Percentiles rank a stretch among this genome's conserved stretches.
phyloP scores from a whole-genome alignment of 2,329 filamentous ascomycete genomes.

The Hawksworthiomyces lignivorus region DNA sequence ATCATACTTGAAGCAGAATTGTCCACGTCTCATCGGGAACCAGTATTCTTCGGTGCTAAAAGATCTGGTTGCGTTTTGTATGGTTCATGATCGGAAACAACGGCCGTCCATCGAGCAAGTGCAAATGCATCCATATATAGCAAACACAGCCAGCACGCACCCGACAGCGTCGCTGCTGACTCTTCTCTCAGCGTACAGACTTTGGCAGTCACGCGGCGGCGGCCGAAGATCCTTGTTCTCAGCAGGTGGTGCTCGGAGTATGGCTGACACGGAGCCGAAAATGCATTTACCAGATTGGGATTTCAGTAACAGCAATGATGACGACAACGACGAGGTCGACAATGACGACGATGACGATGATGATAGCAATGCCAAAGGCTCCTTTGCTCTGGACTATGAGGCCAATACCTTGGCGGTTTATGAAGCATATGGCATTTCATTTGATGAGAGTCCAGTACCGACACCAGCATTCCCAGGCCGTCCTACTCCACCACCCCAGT shows the following conservation, averaged over 20 bases:
- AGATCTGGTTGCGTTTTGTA: conserved; percentile 63
- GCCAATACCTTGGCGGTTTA: conserved; percentile 50
- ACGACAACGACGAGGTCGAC: conserved; percentile 24
- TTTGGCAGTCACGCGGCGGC: conserved; percentile 71
- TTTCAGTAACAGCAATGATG: conserved; percentile 40
- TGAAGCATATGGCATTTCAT: conserved; percentile 39
- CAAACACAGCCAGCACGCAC: conserved; percentile 52
- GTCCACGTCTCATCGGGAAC: conserved; percentile 63
- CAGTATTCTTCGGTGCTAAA: conserved; percentile 62
- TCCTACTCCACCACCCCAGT: conserved; percentile 27
- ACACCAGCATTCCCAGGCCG: not conserved
- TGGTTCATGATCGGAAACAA: conserved; percentile 59
- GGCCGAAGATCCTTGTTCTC: conserved; percentile 58
- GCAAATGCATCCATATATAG: conserved; percentile 61
- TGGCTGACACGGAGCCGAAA: conserved; percentile 47
- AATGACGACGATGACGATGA: conserved; percentile 29
- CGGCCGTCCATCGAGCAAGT: conserved; percentile 64
- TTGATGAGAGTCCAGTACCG: not conserved
- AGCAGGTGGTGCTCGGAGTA: conserved; percentile 48
- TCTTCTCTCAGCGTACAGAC: conserved; percentile 62
- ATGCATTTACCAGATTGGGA: conserved; percentile 49
- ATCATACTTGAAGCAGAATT: conserved; percentile 49
- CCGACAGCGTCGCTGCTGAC: conserved; percentile 56
- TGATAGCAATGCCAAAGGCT: not conserved
- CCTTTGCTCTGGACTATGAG: conserved; percentile 4